These are phyloP conservation scores for Monilinia laxa DNA, from an alignment of 2,329 filamentous ascomycete species.

Conservation along the genomic window DNA sequence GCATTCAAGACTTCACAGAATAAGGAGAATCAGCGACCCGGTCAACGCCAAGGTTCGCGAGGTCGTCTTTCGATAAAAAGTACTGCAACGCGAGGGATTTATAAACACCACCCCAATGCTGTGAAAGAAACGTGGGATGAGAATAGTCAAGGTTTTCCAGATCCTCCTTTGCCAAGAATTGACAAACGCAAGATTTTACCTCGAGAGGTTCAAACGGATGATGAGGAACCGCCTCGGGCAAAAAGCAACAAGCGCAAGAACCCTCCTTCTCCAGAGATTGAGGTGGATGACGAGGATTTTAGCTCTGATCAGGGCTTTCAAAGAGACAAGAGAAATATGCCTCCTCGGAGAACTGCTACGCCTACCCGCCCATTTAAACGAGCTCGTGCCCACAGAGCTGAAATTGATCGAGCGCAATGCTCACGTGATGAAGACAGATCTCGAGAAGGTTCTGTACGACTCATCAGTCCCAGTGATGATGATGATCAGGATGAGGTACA, in stretches of 20 bases:
- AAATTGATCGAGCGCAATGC: background rate
- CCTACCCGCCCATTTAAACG: background rate
- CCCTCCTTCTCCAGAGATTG: background rate
- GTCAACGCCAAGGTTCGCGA: background rate
- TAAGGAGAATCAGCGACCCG: conserved; percentile 36
- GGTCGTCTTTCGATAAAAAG: background rate
- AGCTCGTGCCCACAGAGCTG: background rate
- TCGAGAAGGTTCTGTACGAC: background rate
- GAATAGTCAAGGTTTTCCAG: conserved; percentile 16
- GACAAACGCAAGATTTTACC: conserved; percentile 22
- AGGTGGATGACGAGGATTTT: background rate
- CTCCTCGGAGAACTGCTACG: conserved; percentile 24
- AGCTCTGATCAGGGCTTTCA: conserved; percentile 35
- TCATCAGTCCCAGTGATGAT: background rate
- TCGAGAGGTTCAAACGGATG: background rate
- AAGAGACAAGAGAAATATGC: conserved; percentile 28
- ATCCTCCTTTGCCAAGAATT: background rate
- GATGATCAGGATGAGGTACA: background rate
- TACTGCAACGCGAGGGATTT: background rate
- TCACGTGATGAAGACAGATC: background rate
- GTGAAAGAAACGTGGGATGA: conserved; percentile 1
- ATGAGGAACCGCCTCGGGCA: background rate
- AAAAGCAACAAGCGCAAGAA: background rate
- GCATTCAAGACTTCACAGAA: conserved; percentile 32
- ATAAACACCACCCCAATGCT: conserved; percentile 4